Conservation (phyloP, 345 rosid genomes). For the Orychophragmus violaceus region DNA sequence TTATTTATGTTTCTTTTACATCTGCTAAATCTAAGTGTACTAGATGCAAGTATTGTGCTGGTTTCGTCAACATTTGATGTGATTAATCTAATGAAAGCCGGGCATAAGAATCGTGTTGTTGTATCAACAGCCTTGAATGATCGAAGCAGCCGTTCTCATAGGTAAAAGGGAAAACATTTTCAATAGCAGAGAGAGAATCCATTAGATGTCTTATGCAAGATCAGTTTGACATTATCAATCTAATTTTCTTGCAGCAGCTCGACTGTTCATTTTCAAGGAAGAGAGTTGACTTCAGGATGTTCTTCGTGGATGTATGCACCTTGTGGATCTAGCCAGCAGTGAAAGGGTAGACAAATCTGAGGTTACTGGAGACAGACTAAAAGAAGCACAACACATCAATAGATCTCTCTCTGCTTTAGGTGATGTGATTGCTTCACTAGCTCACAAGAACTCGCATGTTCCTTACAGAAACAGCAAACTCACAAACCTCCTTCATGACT, state of each 20-base stretch:
- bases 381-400: constrained; percentile 92
- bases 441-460: constrained; percentile 90
- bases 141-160: no score
- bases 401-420: constrained; percentile 90
- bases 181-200: background rate
- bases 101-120: no score
- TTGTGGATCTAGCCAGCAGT: constrained; percentile 96
- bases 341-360: constrained; percentile 96
- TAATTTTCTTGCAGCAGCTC: constrained; percentile 69
- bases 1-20: no score
- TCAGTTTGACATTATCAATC: no score
- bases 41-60: constrained; percentile 71
- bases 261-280: constrained; percentile 94
- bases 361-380: constrained; percentile 83
- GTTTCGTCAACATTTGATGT: constrained; percentile 85
- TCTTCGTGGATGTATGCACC: constrained; percentile 91
- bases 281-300: constrained; percentile 70
- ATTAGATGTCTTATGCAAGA: background rate
- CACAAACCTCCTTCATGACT: constrained; percentile 90
- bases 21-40: constrained; percentile 84
- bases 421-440: constrained; percentile 90
- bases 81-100: constrained; percentile 78
- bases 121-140: no score
- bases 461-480: constrained; percentile 97
- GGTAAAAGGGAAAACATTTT: constrained; percentile 1